phyloP scores from a whole-genome alignment of 1,284 basidiomycete species.

The Ceratobasidium sp. region DNA sequence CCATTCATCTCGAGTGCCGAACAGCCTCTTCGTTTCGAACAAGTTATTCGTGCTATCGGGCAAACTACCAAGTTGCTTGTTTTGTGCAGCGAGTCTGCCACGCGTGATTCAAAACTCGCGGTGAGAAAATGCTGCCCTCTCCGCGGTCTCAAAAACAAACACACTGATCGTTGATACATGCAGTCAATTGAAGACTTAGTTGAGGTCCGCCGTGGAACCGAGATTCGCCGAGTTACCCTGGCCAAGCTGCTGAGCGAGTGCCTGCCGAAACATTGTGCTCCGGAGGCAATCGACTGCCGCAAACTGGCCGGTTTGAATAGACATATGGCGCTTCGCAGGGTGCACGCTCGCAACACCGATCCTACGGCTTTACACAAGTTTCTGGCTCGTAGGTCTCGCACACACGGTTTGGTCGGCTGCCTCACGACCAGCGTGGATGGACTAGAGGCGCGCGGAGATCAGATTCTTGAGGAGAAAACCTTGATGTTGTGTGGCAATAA shows the following conservation, averaged over 20 bases:
- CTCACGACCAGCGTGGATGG: constrained; percentile 25
- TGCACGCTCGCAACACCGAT: not conserved
- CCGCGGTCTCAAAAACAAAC: not conserved
- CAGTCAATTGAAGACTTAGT: not conserved
- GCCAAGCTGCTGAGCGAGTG: not conserved
- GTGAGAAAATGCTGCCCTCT: not conserved
- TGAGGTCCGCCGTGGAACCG: not conserved
- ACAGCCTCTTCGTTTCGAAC: not conserved
- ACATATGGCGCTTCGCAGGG: not conserved
- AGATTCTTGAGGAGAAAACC: not conserved
- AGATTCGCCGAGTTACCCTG: not conserved
- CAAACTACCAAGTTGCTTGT: not conserved
- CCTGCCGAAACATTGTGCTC: not conserved
- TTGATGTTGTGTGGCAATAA: constrained; percentile 10
- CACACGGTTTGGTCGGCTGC: not conserved
- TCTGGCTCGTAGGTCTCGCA: not conserved
- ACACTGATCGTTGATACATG: not conserved
- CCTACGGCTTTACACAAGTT: not conserved
- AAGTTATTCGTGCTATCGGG: not conserved
- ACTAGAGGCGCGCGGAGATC: not conserved
- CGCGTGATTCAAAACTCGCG: not conserved
- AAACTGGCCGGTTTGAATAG: not conserved
- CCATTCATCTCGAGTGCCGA: too few species aligned
- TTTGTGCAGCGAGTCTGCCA: not conserved
- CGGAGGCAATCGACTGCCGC: not conserved